phyloP scores from a whole-genome alignment of 345 rosid genomes.

The Arabis hirsuta region DNA sequence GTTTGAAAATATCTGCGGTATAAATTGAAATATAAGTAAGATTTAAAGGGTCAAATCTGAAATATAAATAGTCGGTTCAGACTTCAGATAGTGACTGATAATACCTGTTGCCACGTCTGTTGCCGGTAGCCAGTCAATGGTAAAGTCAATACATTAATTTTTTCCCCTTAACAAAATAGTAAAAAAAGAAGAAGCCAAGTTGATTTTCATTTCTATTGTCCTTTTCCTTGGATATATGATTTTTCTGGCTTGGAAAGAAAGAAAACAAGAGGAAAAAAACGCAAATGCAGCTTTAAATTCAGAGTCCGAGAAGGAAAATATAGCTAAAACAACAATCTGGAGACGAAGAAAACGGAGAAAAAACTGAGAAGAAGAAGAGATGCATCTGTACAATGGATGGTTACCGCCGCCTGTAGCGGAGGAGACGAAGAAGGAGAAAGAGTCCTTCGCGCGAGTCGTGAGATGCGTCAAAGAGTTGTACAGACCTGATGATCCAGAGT shows the following conservation, averaged over 20 bases:
- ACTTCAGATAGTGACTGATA: not conserved
- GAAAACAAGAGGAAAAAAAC: conserved; percentile 43
- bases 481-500: conserved; percentile 86
- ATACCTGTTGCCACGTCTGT: conserved; percentile 39
- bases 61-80: conserved; percentile 31
- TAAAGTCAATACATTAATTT: conserved; percentile 38
- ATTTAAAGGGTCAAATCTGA: not conserved
- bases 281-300: conserved; percentile 39
- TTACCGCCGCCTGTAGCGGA: conserved; percentile 93
- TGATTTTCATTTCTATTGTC: conserved; percentile 30
- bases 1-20: not conserved
- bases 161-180: not conserved
- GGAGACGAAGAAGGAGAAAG: conserved; percentile 75
- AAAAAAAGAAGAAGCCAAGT: conserved; percentile 17
- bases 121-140: conserved; percentile 42
- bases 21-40: not conserved
- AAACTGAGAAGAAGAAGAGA: conserved; percentile 39
- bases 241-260: conserved; percentile 56
- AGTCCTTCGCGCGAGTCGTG: conserved; percentile 77
- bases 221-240: conserved; percentile 33
- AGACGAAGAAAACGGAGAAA: conserved; percentile 23
- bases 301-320: not conserved
- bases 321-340: not conserved
- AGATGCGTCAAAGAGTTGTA: conserved; percentile 61
- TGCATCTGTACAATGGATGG: conserved; percentile 98